Evolutionary conservation across 345 rosid species (phyloP).

Genomic region (Citrus cavaleriei): DNA sequence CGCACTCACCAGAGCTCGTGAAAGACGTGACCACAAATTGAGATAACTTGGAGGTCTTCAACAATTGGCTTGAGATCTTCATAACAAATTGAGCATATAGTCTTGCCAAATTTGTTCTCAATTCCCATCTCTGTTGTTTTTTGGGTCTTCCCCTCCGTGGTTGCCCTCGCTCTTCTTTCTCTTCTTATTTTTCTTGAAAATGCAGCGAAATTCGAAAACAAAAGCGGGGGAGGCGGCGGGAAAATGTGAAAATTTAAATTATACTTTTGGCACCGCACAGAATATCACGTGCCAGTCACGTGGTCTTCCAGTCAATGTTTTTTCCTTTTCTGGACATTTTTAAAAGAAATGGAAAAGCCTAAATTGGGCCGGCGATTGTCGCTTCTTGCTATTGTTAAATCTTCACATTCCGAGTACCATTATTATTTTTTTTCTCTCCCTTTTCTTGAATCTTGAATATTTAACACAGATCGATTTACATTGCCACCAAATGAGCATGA

Average conservation of each 20-base stretch:
- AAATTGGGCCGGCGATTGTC: neutral
- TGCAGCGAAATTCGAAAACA: constrained; percentile 16
- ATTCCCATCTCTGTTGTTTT: constrained; percentile 19
- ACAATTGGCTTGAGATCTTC: constrained; percentile 89
- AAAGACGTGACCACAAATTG: constrained; percentile 92
- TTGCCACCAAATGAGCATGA: neutral
- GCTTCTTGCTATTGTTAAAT: neutral
- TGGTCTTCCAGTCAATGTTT: neutral
- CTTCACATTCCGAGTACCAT: too few species aligned
- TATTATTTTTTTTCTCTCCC: too few species aligned
- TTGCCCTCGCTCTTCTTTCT: neutral
- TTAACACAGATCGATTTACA: neutral
- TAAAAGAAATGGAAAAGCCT: neutral
- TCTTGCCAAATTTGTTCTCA: constrained; percentile 38
- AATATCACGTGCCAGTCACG: constrained; percentile 8
- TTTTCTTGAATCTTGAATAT: neutral
- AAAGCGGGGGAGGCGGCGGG: constrained; percentile 17
- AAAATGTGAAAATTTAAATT: neutral
- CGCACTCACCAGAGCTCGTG: constrained; percentile 77
- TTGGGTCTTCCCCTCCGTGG: neutral
- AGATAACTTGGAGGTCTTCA: constrained; percentile 80
- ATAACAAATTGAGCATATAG: constrained; percentile 84
- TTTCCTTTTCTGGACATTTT: neutral
- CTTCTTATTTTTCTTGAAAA: neutral
- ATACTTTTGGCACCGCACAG: neutral